These are phyloP conservation scores for Neurospora sp. DNA, from an alignment of 495 filamentous ascomycete species.

Conservation along the genomic window DNA sequence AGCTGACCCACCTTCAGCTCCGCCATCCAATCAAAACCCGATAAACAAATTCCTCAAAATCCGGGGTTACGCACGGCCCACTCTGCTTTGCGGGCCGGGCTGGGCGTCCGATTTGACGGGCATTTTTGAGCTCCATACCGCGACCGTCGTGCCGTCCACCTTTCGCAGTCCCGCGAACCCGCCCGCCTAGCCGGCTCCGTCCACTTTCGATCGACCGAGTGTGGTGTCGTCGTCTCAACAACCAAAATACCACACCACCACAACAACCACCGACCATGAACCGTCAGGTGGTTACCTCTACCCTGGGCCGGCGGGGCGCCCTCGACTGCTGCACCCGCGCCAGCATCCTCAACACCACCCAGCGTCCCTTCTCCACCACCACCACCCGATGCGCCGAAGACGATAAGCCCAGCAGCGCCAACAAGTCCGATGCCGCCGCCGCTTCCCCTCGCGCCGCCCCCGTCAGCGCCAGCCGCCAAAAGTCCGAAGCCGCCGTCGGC, in stretches of 20 bases:
- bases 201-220: conserved; percentile 5
- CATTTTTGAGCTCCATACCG: not conserved
- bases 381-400: conserved; percentile 5
- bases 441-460: not conserved
- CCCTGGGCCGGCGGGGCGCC: conserved; percentile 15
- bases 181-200: not conserved
- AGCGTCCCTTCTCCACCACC: conserved; percentile 12
- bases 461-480: conserved; percentile 1
- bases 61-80: not conserved
- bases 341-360: conserved; percentile 1
- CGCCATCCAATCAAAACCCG: conserved; percentile 12
- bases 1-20: not conserved
- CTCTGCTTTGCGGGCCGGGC: not conserved
- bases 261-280: conserved; percentile 12
- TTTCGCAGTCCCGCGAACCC: not conserved
- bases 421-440: conserved; percentile 1
- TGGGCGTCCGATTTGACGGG: not conserved
- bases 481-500: conserved; percentile 13
- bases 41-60: conserved; percentile 11
- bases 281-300: conserved; percentile 16
- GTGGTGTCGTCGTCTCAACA: not conserved
- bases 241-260: not conserved
- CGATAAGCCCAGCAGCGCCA: not conserved
- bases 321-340: not conserved
- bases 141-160: not conserved